Conservation (phyloP, 208 protist species). For the Strigomonas oncopelti region DNA sequence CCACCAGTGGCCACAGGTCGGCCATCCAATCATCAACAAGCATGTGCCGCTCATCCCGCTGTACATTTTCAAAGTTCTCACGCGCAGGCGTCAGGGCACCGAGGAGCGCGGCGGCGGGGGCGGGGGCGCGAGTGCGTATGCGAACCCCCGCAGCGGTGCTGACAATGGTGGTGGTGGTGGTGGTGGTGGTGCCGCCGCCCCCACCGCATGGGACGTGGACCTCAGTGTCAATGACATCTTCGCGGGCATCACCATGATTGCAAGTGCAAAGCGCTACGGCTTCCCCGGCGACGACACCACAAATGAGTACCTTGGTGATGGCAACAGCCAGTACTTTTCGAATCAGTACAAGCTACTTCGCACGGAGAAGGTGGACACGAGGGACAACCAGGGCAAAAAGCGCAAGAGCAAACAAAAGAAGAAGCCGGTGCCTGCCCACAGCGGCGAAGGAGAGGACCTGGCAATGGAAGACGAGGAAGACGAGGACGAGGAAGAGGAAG, state of each 20-base stretch:
- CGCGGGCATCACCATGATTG: neutral
- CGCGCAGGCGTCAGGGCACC: no score
- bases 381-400: neutral
- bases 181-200: no score
- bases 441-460: neutral
- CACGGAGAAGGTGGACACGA: neutral
- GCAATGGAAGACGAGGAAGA: neutral
- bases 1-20: neutral
- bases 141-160: no score
- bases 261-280: neutral
- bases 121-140: no score
- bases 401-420: neutral
- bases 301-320: neutral
- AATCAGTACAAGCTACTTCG: neutral
- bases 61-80: neutral
- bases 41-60: neutral
- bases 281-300: neutral
- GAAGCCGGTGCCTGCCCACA: neutral
- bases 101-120: neutral
- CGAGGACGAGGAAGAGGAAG: neutral
- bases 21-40: neutral
- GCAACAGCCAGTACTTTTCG: neutral
- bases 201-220: neutral
- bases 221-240: neutral
- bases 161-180: no score